Percentiles rank a stretch among this genome's conserved stretches.
Conservation (phyloP, 768 basidiomycete genomes). For the Russula sp. region DNA sequence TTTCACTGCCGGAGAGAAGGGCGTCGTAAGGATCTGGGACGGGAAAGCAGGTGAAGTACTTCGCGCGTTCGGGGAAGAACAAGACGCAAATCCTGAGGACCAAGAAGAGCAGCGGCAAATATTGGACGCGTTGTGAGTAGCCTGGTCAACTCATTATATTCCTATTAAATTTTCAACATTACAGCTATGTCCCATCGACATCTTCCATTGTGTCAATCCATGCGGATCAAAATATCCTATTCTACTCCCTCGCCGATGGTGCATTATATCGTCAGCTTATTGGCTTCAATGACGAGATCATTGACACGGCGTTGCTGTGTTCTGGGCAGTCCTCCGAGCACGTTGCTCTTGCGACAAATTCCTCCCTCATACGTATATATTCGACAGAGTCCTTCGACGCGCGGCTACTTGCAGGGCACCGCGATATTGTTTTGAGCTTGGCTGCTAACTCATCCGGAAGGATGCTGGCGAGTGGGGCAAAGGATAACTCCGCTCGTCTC, state of each 20-base stretch:
- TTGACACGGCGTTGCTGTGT: conserved; percentile 78
- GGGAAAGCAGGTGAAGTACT: conserved; percentile 56
- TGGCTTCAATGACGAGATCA: conserved; percentile 97
- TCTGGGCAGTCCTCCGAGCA: conserved; percentile 44
- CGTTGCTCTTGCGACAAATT: conserved; percentile 95
- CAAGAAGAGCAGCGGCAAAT: conserved; percentile 85
- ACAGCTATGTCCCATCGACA: conserved; percentile 61
- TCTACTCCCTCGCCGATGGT: conserved; percentile 70
- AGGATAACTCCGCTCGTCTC: conserved; percentile 81
- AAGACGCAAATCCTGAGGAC: conserved; percentile 41
- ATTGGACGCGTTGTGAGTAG: conserved; percentile 66
- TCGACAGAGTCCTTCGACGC: conserved; percentile 71
- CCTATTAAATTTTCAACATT: conserved; percentile 12
- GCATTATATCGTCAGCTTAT: conserved; percentile 74
- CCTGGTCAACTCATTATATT: neutral
- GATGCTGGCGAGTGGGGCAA: conserved; percentile 87
- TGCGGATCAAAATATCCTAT: conserved; percentile 95
- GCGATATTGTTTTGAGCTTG: conserved; percentile 84
- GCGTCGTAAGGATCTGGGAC: conserved; percentile 82
- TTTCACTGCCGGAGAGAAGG: conserved; percentile 91
- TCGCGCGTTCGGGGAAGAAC: conserved; percentile 50
- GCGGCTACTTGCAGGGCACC: conserved; percentile 81
- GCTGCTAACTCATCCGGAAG: conserved; percentile 60
- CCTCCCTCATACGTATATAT: conserved; percentile 90
- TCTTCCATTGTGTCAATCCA: conserved; percentile 77